Evolutionary conservation across 331 rosid species (phyloP), one percentile per base, ranked within the genome.

Genomic region (Spiraea crenata): DNA sequence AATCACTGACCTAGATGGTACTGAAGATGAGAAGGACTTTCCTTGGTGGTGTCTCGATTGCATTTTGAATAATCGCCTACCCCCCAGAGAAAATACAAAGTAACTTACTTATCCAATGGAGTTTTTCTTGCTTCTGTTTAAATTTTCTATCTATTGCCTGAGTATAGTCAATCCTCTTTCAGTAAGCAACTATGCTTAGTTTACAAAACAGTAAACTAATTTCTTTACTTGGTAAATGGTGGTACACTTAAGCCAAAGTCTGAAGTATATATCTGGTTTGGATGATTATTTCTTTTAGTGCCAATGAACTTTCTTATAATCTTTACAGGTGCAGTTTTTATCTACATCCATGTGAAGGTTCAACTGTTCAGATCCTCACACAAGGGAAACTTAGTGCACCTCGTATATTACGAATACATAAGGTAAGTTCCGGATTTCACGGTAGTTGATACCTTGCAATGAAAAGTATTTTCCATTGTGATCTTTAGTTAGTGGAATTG

Each of bases 371-470:
- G 88, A 88, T 89, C 79, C 86, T 95, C 74, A 89, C 99, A 12
- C 99, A 95, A 85, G 99, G 99, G 72, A 95, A 95, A 79, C 79
- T 95, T 55, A 95, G 99, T 72, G 99, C 97, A 65, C 99, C 99
- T 52, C 96, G 99, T 58, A 95, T 95, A 71, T 83, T 95, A 84
- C 85, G 99, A 85, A 84, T 91, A 71, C 96, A 91, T 70, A 95
- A 95, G 82, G 99, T 91, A 80, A 80, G 84, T 78, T 76, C 9
- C 69, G 57, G 41, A 52, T 61, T 65, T 70, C 63, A 20, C 57
- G 19, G 55, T 52, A 15, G 19, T 42, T 72, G 3, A 19, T 50
- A 19, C 47, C 6, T 6, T 25, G n/a, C 5, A 51, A 10, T 51
- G 31, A 51, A 17, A 9, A 51, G 31, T 51, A 5, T 51, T 6